These are phyloP conservation scores for Ilyonectria mors-panacis DNA, from an alignment of 2,329 filamentous ascomycete species.

Conservation along the genomic window DNA sequence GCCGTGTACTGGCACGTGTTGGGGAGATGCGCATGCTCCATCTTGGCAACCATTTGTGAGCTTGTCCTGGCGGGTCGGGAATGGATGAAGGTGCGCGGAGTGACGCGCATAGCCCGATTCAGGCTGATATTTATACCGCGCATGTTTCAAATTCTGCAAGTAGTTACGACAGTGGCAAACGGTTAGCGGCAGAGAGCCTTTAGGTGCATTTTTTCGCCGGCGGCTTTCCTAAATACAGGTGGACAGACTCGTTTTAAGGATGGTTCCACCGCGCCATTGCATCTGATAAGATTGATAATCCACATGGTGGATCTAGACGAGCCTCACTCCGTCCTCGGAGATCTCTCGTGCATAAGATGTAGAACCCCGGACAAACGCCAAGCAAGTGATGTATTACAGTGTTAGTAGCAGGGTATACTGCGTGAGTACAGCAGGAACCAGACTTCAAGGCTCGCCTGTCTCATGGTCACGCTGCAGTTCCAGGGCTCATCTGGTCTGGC, in stretches of 20 bases:
- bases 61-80: constrained; percentile 18
- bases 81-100: not conserved
- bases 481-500: not conserved
- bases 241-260: not conserved
- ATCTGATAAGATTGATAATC: constrained; percentile 8
- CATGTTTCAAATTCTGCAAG: not conserved
- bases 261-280: not conserved
- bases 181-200: not conserved
- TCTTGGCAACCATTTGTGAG: constrained; percentile 27
- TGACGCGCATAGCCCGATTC: not conserved
- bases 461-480: not conserved
- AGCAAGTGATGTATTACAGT: not conserved
- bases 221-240: not conserved
- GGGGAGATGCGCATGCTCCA: constrained; percentile 42
- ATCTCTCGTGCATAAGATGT: not conserved
- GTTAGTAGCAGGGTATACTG: too few relatives aligned
- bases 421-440: too few relatives aligned
- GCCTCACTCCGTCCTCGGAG: not conserved
- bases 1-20: constrained; percentile 48
- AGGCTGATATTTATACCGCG: constrained; percentile 11
- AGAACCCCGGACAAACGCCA: not conserved
- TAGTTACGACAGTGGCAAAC: not conserved
- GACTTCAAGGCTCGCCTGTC: too few relatives aligned
- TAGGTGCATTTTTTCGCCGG: not conserved
- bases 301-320: not conserved